phyloP scores from a whole-genome alignment of 306 rosid species.

The Glycine soja region DNA sequence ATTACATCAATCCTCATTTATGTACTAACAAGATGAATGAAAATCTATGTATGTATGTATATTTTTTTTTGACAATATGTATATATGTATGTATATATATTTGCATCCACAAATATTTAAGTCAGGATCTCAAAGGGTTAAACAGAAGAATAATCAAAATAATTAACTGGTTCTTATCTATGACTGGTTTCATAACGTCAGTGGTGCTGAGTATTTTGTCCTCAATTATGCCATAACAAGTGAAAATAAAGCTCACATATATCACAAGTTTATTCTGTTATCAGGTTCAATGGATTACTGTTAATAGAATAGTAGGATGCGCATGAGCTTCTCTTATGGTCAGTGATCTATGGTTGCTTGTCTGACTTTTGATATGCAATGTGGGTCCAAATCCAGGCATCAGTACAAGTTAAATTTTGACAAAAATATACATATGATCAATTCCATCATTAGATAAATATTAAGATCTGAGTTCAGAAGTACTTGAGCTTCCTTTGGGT shows the following conservation, averaged over 20 bases:
- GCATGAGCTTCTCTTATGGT: neutral
- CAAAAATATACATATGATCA: neutral
- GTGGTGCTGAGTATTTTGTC: neutral
- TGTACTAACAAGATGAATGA: too few species aligned
- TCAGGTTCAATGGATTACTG: neutral
- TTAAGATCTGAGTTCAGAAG: conserved; percentile 2
- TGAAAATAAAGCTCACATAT: too few species aligned
- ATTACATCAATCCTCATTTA: neutral
- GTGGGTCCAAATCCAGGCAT: neutral
- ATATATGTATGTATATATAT: too few species aligned
- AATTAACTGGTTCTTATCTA: neutral
- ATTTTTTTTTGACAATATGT: too few species aligned
- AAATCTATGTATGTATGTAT: too few species aligned
- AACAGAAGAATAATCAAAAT: neutral
- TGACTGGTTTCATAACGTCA: neutral
- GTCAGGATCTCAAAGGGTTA: too few species aligned
- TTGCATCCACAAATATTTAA: too few species aligned
- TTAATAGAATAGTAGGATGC: neutral
- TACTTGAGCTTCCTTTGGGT: neutral
- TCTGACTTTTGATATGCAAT: neutral
- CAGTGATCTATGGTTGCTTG: conserved; percentile 3
- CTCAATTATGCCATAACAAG: too few species aligned
- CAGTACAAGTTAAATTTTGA: neutral
- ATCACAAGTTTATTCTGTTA: conserved; percentile 1
- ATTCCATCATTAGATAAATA: neutral